These are phyloP conservation scores for Haplosporangium sp. DNA, from an alignment of 371 early-diverging fungal species.

Conservation along the genomic window DNA sequence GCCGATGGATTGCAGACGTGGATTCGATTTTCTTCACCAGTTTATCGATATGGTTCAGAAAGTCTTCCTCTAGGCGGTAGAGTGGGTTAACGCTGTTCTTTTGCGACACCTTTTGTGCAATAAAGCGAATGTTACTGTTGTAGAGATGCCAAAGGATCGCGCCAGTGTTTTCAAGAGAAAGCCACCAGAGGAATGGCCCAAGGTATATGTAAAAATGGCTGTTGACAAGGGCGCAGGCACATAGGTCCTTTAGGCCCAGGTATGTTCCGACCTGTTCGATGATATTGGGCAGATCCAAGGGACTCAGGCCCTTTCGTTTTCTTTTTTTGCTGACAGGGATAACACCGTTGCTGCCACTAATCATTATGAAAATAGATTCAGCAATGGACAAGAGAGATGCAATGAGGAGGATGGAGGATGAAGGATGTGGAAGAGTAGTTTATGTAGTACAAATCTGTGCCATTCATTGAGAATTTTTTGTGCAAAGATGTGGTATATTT, in stretches of 20 bases:
- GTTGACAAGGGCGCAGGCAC: conserved; percentile 15
- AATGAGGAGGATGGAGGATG: background rate
- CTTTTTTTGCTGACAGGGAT: background rate
- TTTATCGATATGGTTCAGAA: background rate
- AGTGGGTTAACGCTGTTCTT: background rate
- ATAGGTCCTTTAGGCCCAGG: background rate
- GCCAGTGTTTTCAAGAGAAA: conserved; percentile 12
- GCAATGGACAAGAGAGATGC: background rate
- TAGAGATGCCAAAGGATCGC: background rate
- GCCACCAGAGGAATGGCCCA: conserved; percentile 22
- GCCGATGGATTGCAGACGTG: conserved; percentile 7
- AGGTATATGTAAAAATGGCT: conserved; percentile 7
- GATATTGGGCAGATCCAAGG: conserved; percentile 9
- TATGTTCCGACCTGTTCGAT: conserved; percentile 12
- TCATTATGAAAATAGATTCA: too few relatives aligned
- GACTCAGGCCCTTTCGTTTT: background rate
- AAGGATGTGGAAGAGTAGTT: background rate
- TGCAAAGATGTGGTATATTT: background rate
- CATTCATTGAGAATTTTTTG: background rate
- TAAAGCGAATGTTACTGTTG: background rate
- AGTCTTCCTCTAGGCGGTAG: conserved; percentile 14
- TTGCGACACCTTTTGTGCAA: background rate
- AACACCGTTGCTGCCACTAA: background rate
- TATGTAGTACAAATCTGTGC: background rate
- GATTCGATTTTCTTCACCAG: conserved; percentile 2